Base-by-base conservation (phyloP, 2,329 filamentous ascomycete genomes). In the Aspergillus pseudonomiae region DNA sequence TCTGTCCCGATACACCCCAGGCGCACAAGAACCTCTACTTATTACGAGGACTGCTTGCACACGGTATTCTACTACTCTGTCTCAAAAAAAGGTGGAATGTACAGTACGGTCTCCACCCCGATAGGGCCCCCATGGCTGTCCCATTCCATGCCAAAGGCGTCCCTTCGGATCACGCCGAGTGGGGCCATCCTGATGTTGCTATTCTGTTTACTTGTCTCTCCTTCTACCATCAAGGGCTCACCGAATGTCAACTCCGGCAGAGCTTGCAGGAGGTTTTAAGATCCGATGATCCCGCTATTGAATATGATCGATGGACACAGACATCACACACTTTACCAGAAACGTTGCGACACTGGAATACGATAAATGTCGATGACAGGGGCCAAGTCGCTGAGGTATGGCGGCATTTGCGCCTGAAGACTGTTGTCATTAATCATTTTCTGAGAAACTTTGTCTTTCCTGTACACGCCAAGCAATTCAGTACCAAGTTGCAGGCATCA, bases 51-150 rank as follows among this genome's bases (percentile, higher is more conserved):
- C 76, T 92, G 0, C 71, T 93, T 0, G 81, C 86, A 0, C 82
- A 88, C 60, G 78, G 84, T 0, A 86, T 93, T 3, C 73, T 93
- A 0, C 70, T 86, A 1, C 83, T 88, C 30, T 84, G 81, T 3
- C 70, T 91, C 0, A 84, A 85, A 57, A 91, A 90, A 70, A 78
- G 87, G 4, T 91, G 85, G 85, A 88, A 89, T 32, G 89, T 93
- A 0, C 81, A 87, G 50, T 93, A 89, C 54, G 87, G 87, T 0
- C 75, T 89, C 0, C 82, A 88, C 65, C 82, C 84, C 0, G 53
- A 65, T 0, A 81, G 90, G 26, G 70, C 73, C 30, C 71, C 71
- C 0, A 70, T 77, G 6, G 89, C 89, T 0, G 90, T 92, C 0
- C 90, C 90, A 0, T 92, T 84, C 56, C 81, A 85, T 12, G 87